phyloP scores from a whole-genome alignment of 148 eudicot species.

The Nepenthes gracilis region DNA sequence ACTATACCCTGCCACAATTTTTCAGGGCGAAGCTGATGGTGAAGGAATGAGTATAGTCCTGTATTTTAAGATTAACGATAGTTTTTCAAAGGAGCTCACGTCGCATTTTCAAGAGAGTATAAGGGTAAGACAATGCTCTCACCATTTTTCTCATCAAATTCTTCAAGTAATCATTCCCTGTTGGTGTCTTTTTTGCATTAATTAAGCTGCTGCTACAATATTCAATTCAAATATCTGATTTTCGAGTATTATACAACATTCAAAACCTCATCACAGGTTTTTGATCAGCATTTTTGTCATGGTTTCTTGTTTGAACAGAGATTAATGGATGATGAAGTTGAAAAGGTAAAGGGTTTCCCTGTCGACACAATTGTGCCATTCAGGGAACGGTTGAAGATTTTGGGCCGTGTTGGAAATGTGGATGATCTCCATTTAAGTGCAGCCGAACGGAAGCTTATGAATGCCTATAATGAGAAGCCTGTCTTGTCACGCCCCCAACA shows the following conservation, averaged over 20 bases:
- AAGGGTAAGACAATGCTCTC: slow-evolving; percentile 36
- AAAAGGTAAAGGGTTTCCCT: slow-evolving; percentile 78
- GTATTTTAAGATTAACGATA: slow-evolving; percentile 75
- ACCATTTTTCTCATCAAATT: not conserved
- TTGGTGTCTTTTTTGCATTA: too few species aligned
- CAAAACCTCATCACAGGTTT: not conserved
- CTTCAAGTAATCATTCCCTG: too few species aligned
- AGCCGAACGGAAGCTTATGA: slow-evolving; percentile 82
- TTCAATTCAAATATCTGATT: not conserved
- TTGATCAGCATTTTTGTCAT: slow-evolving; percentile 18
- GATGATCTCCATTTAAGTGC: slow-evolving; percentile 72
- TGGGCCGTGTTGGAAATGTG: slow-evolving; percentile 83
- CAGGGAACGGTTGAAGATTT: slow-evolving; percentile 84
- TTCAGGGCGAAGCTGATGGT: slow-evolving; percentile 82
- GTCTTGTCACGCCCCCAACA: slow-evolving; percentile 99
- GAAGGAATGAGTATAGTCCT: slow-evolving; percentile 83
- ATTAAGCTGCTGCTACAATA: too few species aligned
- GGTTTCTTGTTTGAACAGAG: slow-evolving; percentile 7
- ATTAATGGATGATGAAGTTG: slow-evolving; percentile 74
- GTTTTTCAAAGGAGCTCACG: slow-evolving; percentile 65
- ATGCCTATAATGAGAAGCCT: slow-evolving; percentile 91
- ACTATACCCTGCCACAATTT: slow-evolving; percentile 64
- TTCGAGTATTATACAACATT: not conserved
- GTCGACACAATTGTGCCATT: slow-evolving; percentile 58
- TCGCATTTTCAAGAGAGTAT: slow-evolving; percentile 63